Evolutionary conservation across 192 early-diverging fungal genomes (phyloP), one percentile per base, ranked within the genome.

Genomic region (Pilaira anomala): DNA sequence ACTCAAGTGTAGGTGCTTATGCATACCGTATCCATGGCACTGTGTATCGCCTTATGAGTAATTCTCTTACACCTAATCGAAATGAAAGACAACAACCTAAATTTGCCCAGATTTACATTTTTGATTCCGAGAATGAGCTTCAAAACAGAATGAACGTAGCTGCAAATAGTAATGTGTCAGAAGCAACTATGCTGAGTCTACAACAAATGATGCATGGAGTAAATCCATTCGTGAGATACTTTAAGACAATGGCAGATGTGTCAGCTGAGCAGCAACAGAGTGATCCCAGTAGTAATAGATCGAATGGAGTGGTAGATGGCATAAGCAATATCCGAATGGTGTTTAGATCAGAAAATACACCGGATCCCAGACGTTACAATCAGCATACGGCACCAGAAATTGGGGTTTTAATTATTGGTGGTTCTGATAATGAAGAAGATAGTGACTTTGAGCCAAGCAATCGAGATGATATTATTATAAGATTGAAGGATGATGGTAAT

Each of bases 341-440:
- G 5, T 53, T 53, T 53, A 13, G 25, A 19, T 29, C 56, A 7
- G 56, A 58, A 13, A 24, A 16, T 42, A 7, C 40, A 8, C 56
- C 30, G 3, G 56, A 58, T 58, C 33, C 30, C 9, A 8, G 56
- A 21, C 3, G 56, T 24, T 58, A 58, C 39, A 58, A 42, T 42
- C 1, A 13, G 2, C 56, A 14, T 2, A 57, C 55, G 7, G 24
- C 13, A 1, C 21, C 4, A 11, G 50, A 52, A 12, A 24, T 52
- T 28, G 50, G 50, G 22, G 26, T 52, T 14, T 24, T 52, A 7
- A 12, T 24, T 9, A 2, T 22, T 1, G 49, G 13, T 14, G 26
- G 22, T 51, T 19, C 22, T 6, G 3, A 11, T 1, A 26, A 51
- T 22, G n/a, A n/a, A n/a, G n/a, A n/a, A n/a, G 22, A 28, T 11